phyloP scores from a whole-genome alignment of 176 grass and related monocot species.

The Lolium perenne region DNA sequence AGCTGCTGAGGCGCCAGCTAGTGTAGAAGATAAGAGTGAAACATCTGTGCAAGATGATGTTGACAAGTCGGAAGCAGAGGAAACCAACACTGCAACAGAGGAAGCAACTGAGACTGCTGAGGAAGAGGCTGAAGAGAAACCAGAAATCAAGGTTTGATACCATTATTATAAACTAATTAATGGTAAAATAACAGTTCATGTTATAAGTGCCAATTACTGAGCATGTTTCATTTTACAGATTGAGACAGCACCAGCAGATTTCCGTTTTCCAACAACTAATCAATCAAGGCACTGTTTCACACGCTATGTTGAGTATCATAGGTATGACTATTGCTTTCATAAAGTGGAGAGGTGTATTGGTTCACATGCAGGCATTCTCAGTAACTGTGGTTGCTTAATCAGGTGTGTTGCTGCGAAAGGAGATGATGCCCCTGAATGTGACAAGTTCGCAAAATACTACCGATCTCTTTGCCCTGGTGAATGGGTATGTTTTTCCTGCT shows the following conservation, averaged over 20 bases:
- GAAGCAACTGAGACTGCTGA: slow-evolving; percentile 47
- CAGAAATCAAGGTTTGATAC: slow-evolving; percentile 61
- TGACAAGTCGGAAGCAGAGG: slow-evolving; percentile 6
- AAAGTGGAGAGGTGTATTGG: neutral
- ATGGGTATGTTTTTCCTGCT: slow-evolving; percentile 63
- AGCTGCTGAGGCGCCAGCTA: slow-evolving; percentile 8
- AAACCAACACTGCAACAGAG: slow-evolving; percentile 33
- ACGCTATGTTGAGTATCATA: slow-evolving; percentile 92
- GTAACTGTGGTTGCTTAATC: slow-evolving; percentile 21
- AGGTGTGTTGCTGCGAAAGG: slow-evolving; percentile 83
- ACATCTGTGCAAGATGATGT: slow-evolving; percentile 37
- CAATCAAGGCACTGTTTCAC: slow-evolving; percentile 92
- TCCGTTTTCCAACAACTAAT: slow-evolving; percentile 90
- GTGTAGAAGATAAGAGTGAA: slow-evolving; percentile 36
- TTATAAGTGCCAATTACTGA: neutral
- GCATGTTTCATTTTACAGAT: slow-evolving; percentile 52
- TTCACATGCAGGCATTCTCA: neutral
- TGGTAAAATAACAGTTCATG: neutral
- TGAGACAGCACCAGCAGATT: slow-evolving; percentile 89
- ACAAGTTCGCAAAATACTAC: slow-evolving; percentile 87
- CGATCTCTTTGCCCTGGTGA: slow-evolving; percentile 83
- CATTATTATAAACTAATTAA: neutral
- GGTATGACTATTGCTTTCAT: slow-evolving; percentile 39
- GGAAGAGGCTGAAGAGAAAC: slow-evolving; percentile 48
- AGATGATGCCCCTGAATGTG: slow-evolving; percentile 75